Conservation (phyloP, 2,329 filamentous ascomycete genomes). For the Penicillium sp. region DNA sequence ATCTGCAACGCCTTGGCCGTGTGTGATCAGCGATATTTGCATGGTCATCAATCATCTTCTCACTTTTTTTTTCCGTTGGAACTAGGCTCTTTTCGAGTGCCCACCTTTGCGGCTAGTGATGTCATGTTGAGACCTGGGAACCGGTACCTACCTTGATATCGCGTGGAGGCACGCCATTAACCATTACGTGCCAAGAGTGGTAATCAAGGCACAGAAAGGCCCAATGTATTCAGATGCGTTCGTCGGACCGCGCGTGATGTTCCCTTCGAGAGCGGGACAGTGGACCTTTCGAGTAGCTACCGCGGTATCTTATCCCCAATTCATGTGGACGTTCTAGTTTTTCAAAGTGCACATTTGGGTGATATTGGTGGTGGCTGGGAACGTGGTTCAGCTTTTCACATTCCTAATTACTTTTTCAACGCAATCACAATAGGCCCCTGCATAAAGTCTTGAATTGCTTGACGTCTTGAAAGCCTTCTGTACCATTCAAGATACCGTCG, state of each 20-base stretch:
- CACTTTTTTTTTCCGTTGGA: background rate
- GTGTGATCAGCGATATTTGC: constrained; percentile 1
- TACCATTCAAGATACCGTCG: too few species aligned
- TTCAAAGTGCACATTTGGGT: background rate
- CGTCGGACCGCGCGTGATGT: background rate
- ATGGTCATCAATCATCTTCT: too few species aligned
- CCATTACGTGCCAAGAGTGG: background rate
- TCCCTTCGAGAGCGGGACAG: background rate
- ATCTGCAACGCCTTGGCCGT: background rate
- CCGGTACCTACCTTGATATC: background rate
- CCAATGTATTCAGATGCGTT: background rate
- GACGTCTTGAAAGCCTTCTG: too few species aligned
- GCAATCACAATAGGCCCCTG: too few species aligned
- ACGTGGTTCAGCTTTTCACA: too few species aligned
- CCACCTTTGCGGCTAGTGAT: background rate
- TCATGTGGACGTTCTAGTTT: background rate
- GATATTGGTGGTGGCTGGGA: background rate
- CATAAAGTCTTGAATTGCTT: too few species aligned
- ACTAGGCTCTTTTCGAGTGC: background rate
- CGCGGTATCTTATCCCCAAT: background rate
- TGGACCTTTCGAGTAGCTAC: background rate
- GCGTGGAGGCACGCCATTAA: background rate
- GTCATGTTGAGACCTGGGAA: background rate
- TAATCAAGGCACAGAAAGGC: constrained; percentile 5
- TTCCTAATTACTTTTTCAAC: too few species aligned